A percentile compares a stretch with the other conserved stretches of the same genome.
Evolutionary conservation across 106 monocot genomes (phyloP).

Genomic region (Dendrobium nobile): DNA sequence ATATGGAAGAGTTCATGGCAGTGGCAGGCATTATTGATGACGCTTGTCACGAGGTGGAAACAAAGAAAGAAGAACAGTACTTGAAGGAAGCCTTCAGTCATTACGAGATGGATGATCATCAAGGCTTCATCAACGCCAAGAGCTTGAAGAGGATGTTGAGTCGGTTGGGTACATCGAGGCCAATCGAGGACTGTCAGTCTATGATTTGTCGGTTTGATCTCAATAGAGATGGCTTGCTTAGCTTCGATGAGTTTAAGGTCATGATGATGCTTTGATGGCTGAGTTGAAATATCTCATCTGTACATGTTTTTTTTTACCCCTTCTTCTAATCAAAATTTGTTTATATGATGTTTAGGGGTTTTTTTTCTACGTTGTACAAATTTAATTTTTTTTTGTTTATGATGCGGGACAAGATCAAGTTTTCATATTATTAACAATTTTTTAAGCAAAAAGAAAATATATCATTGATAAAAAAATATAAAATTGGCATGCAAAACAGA

Average conservation of each 20-base stretch:
- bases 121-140: conserved; percentile 35
- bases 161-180: conserved; percentile 22
- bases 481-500: too few species aligned
- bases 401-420: too few species aligned
- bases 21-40: conserved; percentile 21
- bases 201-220: conserved; percentile 52
- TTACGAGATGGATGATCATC: conserved; percentile 35
- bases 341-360: too few species aligned
- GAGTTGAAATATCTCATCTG: too few species aligned
- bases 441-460: too few species aligned
- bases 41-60: background rate
- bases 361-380: too few species aligned
- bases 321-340: too few species aligned
- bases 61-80: conserved; percentile 20
- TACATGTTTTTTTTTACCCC: too few species aligned
- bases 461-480: too few species aligned
- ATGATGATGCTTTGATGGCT: conserved; percentile 34
- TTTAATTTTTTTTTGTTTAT: too few species aligned
- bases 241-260: conserved; percentile 51
- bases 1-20: background rate
- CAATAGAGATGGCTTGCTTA: conserved; percentile 50
- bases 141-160: conserved; percentile 37
- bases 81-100: conserved; percentile 61
- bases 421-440: too few species aligned
- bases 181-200: conserved; percentile 28